These are phyloP conservation scores for Mycosphaerella sp. DNA, from an alignment of 2,329 filamentous ascomycete genomes.

Conservation along the genomic window DNA sequence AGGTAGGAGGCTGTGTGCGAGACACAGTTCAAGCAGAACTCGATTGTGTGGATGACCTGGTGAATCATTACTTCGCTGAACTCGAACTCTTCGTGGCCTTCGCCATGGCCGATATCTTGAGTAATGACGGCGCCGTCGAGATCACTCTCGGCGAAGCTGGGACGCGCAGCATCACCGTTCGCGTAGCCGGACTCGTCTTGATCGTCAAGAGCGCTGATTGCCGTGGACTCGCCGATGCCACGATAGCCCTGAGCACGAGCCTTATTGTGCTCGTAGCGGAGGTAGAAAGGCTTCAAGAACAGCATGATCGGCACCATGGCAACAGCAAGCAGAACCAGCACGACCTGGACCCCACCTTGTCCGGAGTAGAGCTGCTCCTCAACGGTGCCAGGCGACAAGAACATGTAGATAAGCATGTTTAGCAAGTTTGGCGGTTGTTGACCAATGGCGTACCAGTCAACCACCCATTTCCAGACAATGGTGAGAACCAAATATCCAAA, in stretches of 20 bases:
- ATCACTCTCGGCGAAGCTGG: conserved; percentile 62
- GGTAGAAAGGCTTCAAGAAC: conserved; percentile 92
- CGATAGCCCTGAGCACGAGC: conserved; percentile 84
- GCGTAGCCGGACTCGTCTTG: conserved; percentile 63
- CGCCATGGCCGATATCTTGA: conserved; percentile 63
- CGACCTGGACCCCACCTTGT: conserved; percentile 67
- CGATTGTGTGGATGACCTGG: conserved; percentile 97
- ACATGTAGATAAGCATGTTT: conserved; percentile 99
- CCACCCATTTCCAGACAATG: conserved; percentile 94
- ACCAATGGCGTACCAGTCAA: conserved; percentile 70
- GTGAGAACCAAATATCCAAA: conserved; percentile 93
- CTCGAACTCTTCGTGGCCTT: conserved; percentile 92
- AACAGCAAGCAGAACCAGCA: conserved; percentile 75
- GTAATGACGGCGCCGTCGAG: conserved; percentile 85
- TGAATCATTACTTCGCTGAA: conserved; percentile 98
- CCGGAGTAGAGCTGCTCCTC: conserved; percentile 71
- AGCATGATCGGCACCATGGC: conserved; percentile 83
- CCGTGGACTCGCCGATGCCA: conserved; percentile 80
- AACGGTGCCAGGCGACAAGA: conserved; percentile 73
- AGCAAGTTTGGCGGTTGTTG: conserved; percentile 74
- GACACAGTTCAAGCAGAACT: conserved; percentile 98
- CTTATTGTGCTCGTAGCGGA: conserved; percentile 87
- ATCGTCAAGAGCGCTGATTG: conserved; percentile 82
- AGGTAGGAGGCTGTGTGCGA: conserved; percentile 98
- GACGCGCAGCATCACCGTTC: conserved; percentile 55